Evolutionary conservation across 768 basidiomycete species (phyloP).

Genomic region (Tephrocybe sp.): DNA sequence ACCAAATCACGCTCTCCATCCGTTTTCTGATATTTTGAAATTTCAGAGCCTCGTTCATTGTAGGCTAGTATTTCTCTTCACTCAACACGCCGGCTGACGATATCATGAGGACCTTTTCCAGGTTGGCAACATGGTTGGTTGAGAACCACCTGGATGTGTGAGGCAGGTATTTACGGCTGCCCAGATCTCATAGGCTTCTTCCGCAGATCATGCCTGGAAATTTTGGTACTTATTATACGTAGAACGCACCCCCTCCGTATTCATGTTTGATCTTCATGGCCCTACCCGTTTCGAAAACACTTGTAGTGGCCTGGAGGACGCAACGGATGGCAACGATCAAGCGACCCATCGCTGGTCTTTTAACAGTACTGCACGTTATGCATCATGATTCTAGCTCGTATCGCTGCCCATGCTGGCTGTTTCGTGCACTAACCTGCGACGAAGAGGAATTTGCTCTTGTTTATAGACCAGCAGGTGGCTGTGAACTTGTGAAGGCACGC

Average conservation of each 20-base stretch:
- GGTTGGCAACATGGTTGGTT: constrained; percentile 28
- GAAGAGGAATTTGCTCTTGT: no score
- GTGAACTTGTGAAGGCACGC: no score
- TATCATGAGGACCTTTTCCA: constrained; percentile 48
- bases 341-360: constrained; percentile 36
- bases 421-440: neutral
- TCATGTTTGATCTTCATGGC: constrained; percentile 45
- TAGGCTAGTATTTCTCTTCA: constrained; percentile 44
- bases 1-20: no score
- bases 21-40: no score
- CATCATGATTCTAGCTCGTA: constrained; percentile 47
- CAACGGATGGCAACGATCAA: constrained; percentile 37
- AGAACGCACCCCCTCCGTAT: constrained; percentile 41
- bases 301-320: constrained; percentile 39
- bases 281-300: constrained; percentile 45
- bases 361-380: constrained; percentile 45
- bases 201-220: constrained; percentile 44
- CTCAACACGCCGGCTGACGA: constrained; percentile 51
- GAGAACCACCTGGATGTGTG: constrained; percentile 45
- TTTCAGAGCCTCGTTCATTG: constrained; percentile 49
- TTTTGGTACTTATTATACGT: constrained; percentile 43
- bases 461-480: no score
- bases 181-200: neutral
- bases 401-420: neutral
- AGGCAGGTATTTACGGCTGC: constrained; percentile 1